Percentiles rank a stretch among this genome's conserved stretches.
Evolutionary conservation across 2,329 filamentous ascomycete genomes (phyloP).

Genomic region (Aspergillus pseudotamarii): DNA sequence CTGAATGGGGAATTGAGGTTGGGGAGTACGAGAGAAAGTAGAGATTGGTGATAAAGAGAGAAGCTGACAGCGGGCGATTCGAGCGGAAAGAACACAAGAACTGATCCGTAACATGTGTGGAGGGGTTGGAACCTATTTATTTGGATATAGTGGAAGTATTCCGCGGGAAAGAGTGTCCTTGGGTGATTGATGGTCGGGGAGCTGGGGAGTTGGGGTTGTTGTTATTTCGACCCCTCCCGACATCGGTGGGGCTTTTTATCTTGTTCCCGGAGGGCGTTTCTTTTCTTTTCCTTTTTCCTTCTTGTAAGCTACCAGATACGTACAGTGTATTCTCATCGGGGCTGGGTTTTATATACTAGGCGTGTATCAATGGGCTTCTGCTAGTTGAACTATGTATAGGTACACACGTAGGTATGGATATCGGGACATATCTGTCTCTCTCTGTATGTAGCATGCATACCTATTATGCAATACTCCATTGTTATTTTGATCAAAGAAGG

Average conservation of each 20-base stretch:
- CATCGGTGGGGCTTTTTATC: background rate
- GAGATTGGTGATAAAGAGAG: slow-evolving; percentile 13
- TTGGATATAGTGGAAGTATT: slow-evolving; percentile 12
- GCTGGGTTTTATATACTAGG: no score
- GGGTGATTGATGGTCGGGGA: slow-evolving; percentile 18
- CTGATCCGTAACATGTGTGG: slow-evolving; percentile 28
- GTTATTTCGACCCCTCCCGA: background rate
- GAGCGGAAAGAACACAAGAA: slow-evolving; percentile 21
- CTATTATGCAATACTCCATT: no score
- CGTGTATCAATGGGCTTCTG: no score
- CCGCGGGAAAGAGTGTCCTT: slow-evolving; percentile 23
- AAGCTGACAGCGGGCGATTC: slow-evolving; percentile 18
- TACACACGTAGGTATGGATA: no score
- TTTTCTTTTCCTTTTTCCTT: background rate
- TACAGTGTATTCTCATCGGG: background rate
- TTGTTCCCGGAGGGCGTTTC: background rate
- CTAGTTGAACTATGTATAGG: no score
- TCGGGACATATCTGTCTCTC: no score
- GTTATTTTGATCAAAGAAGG: no score
- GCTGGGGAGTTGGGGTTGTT: slow-evolving; percentile 7
- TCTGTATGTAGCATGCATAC: no score
- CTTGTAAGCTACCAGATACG: background rate
- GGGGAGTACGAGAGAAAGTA: slow-evolving; percentile 12
- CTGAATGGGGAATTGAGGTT: slow-evolving; percentile 16
- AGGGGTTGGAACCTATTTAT: background rate